These are phyloP conservation scores for Fraxinus excelsior DNA, from an alignment of 257 asterid genomes.

Conservation along the genomic window DNA sequence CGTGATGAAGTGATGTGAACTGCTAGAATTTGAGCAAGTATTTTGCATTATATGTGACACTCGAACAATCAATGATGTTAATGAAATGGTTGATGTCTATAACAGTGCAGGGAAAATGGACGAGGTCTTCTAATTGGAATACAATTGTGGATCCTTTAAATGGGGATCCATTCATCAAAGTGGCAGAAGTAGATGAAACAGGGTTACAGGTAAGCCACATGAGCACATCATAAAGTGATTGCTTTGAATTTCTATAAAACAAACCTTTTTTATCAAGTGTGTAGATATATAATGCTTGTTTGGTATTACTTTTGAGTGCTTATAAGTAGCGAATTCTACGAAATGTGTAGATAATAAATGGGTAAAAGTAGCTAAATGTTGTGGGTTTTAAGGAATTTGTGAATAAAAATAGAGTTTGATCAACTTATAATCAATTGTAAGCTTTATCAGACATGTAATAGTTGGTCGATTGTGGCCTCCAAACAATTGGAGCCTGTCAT, in stretches of 20 bases:
- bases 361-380: too few species aligned
- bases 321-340: too few species aligned
- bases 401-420: too few species aligned
- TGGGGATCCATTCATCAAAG: slow-evolving; percentile 87
- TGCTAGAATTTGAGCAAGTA: background rate
- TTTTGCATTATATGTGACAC: background rate
- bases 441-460: too few species aligned
- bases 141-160: slow-evolving; percentile 80
- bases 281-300: background rate
- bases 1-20: background rate
- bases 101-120: slow-evolving; percentile 94
- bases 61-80: background rate
- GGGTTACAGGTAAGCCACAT: slow-evolving; percentile 58
- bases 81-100: slow-evolving; percentile 18
- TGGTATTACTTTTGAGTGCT: too few species aligned
- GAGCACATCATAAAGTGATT: background rate
- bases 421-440: too few species aligned
- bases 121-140: slow-evolving; percentile 56
- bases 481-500: background rate
- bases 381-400: too few species aligned
- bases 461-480: background rate
- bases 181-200: slow-evolving; percentile 76
- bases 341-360: too few species aligned
- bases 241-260: background rate
- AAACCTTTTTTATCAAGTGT: background rate